Percentiles rank a stretch among this genome's conserved stretches.
These are phyloP conservation scores for Ascochyta fabae DNA, from an alignment of 2,329 filamentous ascomycete species.

Conservation along the genomic window DNA sequence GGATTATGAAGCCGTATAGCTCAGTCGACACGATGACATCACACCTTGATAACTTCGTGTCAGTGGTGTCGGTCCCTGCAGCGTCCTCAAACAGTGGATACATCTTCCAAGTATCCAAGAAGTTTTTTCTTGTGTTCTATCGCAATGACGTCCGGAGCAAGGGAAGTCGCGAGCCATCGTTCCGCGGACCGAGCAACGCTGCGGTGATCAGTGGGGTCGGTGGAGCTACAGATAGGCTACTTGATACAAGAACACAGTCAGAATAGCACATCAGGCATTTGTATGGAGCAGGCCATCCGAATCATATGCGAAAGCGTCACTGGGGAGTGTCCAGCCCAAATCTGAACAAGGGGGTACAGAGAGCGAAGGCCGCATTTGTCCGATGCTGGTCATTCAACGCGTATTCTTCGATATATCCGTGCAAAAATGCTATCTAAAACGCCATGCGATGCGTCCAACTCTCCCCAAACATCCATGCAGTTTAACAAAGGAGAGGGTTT, in stretches of 20 bases:
- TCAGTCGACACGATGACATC: slow-evolving; percentile 27
- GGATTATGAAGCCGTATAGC: neutral
- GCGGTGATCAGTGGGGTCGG: slow-evolving; percentile 8
- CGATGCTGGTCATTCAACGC: neutral
- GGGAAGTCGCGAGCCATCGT: slow-evolving; percentile 4
- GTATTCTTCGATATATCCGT: no score
- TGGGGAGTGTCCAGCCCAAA: neutral
- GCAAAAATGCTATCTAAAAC: slow-evolving; percentile 1
- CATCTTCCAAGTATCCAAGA: slow-evolving; percentile 5
- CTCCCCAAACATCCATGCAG: slow-evolving; percentile 3
- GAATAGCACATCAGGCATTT: neutral
- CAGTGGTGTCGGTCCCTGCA: slow-evolving; percentile 1
- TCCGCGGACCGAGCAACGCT: slow-evolving; percentile 9
- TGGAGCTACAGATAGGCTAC: slow-evolving; percentile 5
- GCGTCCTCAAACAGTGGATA: slow-evolving; percentile 8
- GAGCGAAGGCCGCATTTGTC: neutral
- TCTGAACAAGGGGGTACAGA: neutral
- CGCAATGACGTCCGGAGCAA: slow-evolving; percentile 15
- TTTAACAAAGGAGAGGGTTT: slow-evolving; percentile 17
- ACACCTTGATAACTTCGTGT: slow-evolving; percentile 2
- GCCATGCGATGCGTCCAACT: slow-evolving; percentile 19
- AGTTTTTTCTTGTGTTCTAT: slow-evolving; percentile 13
- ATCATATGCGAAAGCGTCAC: neutral
- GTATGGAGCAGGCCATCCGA: neutral
- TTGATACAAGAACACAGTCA: neutral